Evolutionary conservation across 805 yeast genomes (phyloP).

Genomic region (Sungouiozyma ichnusensis): DNA sequence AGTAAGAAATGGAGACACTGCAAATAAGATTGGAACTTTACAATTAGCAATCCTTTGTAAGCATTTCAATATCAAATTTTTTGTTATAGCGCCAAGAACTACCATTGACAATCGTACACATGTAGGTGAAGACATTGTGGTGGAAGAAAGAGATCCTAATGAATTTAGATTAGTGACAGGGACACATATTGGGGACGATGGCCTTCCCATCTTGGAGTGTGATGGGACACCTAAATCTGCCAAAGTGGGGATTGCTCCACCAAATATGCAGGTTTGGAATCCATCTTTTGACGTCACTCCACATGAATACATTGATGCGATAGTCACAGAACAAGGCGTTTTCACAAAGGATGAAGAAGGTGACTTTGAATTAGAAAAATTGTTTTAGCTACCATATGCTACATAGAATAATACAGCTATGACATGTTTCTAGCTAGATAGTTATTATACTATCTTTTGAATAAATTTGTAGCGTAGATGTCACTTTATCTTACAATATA

Average conservation of each 20-base stretch:
- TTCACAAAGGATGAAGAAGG: constrained; percentile 43
- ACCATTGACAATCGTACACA: constrained; percentile 65
- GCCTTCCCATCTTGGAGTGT: constrained; percentile 16
- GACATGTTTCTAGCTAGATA: no score
- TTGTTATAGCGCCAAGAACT: constrained; percentile 92
- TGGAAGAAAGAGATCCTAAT: constrained; percentile 76
- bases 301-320: constrained; percentile 68
- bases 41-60: constrained; percentile 70
- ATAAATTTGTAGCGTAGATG: no score
- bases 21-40: constrained; percentile 92
- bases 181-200: constrained; percentile 33
- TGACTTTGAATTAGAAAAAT: constrained; percentile 34
- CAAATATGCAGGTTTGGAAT: constrained; percentile 82
- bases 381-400: constrained; percentile 10
- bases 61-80: constrained; percentile 61
- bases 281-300: constrained; percentile 96
- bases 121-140: constrained; percentile 65
- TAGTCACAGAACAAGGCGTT: constrained; percentile 72
- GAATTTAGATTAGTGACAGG: constrained; percentile 78
- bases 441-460: no score
- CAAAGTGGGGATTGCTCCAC: constrained; percentile 75
- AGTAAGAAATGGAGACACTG: constrained; percentile 88
- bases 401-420: no score
- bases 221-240: constrained; percentile 29
- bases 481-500: no score